Base-by-base conservation (phyloP, 2,329 filamentous ascomycete species). In the Hortaea sp. region DNA sequence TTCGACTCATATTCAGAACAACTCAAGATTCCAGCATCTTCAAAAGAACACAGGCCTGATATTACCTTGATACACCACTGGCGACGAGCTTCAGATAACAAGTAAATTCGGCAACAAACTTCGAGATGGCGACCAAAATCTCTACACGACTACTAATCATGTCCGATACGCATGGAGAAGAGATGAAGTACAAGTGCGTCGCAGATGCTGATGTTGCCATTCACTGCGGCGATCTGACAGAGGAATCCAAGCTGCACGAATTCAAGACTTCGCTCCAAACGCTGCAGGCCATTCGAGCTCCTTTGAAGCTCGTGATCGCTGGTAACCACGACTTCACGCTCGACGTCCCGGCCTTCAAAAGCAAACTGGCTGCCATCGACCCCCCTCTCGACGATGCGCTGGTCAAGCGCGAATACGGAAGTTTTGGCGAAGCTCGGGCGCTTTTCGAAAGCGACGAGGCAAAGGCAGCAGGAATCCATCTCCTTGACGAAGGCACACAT, bases 401-500 rank as follows among this genome's bases (percentile, higher is more conserved):
- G 5, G 52, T 67, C 7, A 48, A 56, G 46, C 58, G 53, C 41
- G 58, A 61, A 12, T 76, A 70, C 45, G 73, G 73, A 3, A 51
- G 54, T 7, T 57, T 61, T 3, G 68, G 65, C 0, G 62, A 57
- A 12, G 43, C 47, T 9, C 53, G 49, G 49, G 53, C 48, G 40
- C 56, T 58, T 39, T 64, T 39, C 51, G 51, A 27, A 52, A 47
- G 12, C 13, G 47, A 51, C 13, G 52, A 44, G 2, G 72, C 72
- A 1, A 56, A 55, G 38, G 49, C 49, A 0, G 66, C 68, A 0
- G 73, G 74, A 1, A 70, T 79, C 1, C 58, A 64, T 3, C 78
- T 76, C 55, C 57, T 79, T 7, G 70, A 74, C 9, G 76, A 81
- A 60, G 76, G 75, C 7, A 59, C 62, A 1, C 61, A 69, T 49